Conservation (phyloP, 768 basidiomycete species). For the Pleurotus ostreatus region DNA sequence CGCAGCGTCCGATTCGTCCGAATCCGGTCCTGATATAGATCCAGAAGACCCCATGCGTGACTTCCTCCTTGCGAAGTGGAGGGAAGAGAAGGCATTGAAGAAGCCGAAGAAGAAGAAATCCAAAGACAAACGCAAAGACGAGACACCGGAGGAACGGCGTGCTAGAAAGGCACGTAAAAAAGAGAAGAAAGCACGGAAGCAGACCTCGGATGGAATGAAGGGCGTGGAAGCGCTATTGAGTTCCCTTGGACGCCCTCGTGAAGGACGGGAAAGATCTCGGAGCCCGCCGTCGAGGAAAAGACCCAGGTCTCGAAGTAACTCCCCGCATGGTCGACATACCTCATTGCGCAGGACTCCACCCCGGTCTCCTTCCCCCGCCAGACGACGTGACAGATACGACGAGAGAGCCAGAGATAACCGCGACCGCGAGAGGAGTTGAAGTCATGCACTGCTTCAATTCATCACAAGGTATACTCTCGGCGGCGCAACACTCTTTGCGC, state of each 20-base stretch:
- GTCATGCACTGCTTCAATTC: not conserved
- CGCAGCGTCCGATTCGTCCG: slow-evolving; percentile 63
- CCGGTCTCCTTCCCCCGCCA: not conserved
- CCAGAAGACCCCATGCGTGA: slow-evolving; percentile 98
- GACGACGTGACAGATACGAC: slow-evolving; percentile 4
- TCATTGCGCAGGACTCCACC: not conserved
- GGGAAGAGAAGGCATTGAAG: slow-evolving; percentile 66
- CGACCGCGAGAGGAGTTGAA: not conserved
- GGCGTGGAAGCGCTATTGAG: slow-evolving; percentile 67
- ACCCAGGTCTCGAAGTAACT: slow-evolving; percentile 14
- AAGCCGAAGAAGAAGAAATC: slow-evolving; percentile 58
- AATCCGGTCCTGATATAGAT: slow-evolving; percentile 69
- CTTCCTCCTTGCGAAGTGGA: slow-evolving; percentile 74
- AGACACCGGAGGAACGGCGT: slow-evolving; percentile 75
- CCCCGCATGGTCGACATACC: not conserved
- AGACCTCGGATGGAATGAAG: slow-evolving; percentile 57
- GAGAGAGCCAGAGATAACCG: not conserved
- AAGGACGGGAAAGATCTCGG: slow-evolving; percentile 15
- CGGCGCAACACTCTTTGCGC: not conserved
- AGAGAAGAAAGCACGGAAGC: slow-evolving; percentile 59
- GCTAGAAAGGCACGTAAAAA: slow-evolving; percentile 73
- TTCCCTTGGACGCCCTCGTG: slow-evolving; percentile 37
- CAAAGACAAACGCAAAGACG: slow-evolving; percentile 67
- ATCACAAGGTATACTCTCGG: not conserved
- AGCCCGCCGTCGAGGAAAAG: slow-evolving; percentile 19